Evolutionary conservation across 2,329 filamentous ascomycete species (phyloP), one percentile per base, ranked within the genome.

Genomic region (Paramyrothecium sp.): DNA sequence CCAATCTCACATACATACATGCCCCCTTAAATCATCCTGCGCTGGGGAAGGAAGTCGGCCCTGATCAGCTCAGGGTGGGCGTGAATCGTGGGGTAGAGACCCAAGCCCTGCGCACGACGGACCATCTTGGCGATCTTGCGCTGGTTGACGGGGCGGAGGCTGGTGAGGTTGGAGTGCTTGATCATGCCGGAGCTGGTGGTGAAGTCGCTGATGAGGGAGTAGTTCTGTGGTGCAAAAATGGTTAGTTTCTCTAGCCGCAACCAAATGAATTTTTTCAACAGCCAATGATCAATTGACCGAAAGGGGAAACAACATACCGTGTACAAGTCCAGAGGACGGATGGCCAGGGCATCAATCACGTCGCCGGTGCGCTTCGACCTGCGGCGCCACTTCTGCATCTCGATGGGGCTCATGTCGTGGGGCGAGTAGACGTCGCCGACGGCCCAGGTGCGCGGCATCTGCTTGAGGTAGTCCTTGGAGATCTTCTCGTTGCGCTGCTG

Each of bases 51-150:
- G 65, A 75, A 74, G 20, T 71, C 61, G 13, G 73, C 65, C 57
- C 80, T 78, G 63, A 97, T 72, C 57, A 96, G 80, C 73, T 96
- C 90, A 3, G 95, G 95, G 76, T 99, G 95, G 63, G 81, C 80
- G 78, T 99, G 91, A 56, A 96, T 89, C 71, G 89, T 96, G 22
- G 95, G 95, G 83, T 98, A 92, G 59, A 98, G 79, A 17, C 95
- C 95, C 69, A 97, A 83, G 1, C 93, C 95, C 67, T 98, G 89
- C 20, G 91, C 89, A 65, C 95, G 85, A 63, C 95, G 82, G 67
- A 99, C 90, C 54, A 96, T 94, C 80, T 96, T 97, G 60, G 94
- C 90, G 70, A 99, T 87, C 77, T 89, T 92, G 64, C 95, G 84
- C 79, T 99, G 95, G 79, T 98, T 98, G 63, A 91, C 89, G 3